phyloP scores from a whole-genome alignment of 768 basidiomycete genomes.

The Hericium erinaceus region DNA sequence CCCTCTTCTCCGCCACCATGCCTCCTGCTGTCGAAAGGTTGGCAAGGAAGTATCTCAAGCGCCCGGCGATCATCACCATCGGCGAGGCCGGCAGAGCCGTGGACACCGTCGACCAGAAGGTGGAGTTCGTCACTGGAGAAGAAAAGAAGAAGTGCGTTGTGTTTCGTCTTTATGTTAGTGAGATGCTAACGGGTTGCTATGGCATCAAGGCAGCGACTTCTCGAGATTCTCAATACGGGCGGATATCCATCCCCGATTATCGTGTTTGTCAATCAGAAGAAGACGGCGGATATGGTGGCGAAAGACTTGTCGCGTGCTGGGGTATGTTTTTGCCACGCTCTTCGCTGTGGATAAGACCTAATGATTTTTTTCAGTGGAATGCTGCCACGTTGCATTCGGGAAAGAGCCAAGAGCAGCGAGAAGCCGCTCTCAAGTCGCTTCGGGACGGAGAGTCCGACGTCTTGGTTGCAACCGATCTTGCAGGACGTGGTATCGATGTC shows the following conservation, averaged over 20 bases:
- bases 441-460: conserved; percentile 82
- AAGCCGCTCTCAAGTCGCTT: conserved; percentile 80
- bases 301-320: conserved; percentile 88
- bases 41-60: conserved; percentile 86
- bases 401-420: conserved; percentile 96
- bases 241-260: conserved; percentile 87
- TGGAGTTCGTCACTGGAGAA: conserved; percentile 87
- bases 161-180: background rate
- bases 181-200: background rate
- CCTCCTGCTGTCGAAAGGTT: conserved; percentile 93
- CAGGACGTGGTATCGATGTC: conserved; percentile 98
- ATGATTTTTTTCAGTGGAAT: conserved; percentile 50
- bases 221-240: conserved; percentile 89
- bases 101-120: conserved; percentile 93
- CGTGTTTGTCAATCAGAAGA: conserved; percentile 99
- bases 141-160: conserved; percentile 88
- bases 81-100: conserved; percentile 97
- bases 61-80: conserved; percentile 93
- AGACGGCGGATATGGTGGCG: conserved; percentile 96
- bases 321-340: conserved; percentile 35
- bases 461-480: conserved; percentile 93
- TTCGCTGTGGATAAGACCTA: background rate
- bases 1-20: conserved; percentile 98
- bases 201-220: conserved; percentile 56
- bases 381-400: conserved; percentile 92